A percentile compares a stretch with the other conserved stretches of the same genome.
These are phyloP conservation scores for Pseudoturritis turrita DNA, from an alignment of 345 rosid species.

Conservation along the genomic window DNA sequence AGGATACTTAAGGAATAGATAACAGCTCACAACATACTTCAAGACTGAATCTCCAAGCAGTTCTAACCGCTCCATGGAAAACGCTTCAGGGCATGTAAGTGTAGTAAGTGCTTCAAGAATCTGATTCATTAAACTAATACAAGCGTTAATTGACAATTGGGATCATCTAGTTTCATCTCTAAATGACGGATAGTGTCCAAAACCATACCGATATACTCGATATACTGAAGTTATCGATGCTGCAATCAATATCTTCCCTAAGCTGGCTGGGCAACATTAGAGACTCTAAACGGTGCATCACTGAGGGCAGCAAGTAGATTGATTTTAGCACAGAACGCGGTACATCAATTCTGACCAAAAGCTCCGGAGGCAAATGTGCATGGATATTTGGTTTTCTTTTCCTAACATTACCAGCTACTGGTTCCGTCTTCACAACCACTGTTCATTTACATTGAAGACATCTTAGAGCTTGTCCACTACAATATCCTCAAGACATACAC, in stretches of 20 bases:
- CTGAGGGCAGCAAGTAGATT: slow-evolving; percentile 72
- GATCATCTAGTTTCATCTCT: not conserved
- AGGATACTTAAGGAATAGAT: slow-evolving; percentile 65
- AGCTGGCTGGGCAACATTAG: slow-evolving; percentile 88
- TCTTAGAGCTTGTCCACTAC: not conserved
- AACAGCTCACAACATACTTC: slow-evolving; percentile 73
- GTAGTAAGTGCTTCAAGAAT: slow-evolving; percentile 81
- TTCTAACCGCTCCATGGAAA: slow-evolving; percentile 96
- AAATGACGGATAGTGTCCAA: slow-evolving; percentile 1
- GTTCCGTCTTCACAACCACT: slow-evolving; percentile 38
- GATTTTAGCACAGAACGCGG: slow-evolving; percentile 46
- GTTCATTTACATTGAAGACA: slow-evolving; percentile 19
- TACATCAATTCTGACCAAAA: slow-evolving; percentile 51
- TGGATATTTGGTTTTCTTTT: slow-evolving; percentile 41
- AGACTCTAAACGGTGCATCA: slow-evolving; percentile 79
- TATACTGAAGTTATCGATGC: slow-evolving; percentile 39
- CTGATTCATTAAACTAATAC: slow-evolving; percentile 34
- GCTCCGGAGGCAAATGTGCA: slow-evolving; percentile 86
- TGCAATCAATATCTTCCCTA: slow-evolving; percentile 64
- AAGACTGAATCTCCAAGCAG: slow-evolving; percentile 93
- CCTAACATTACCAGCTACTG: slow-evolving; percentile 25
- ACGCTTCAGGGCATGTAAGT: slow-evolving; percentile 57
- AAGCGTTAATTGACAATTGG: not conserved
- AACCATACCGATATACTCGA: slow-evolving; percentile 60
- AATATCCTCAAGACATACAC: not conserved